These are phyloP conservation scores for Thraustochytrium sp. DNA, from an alignment of 352 stramenopile species.

Conservation along the genomic window DNA sequence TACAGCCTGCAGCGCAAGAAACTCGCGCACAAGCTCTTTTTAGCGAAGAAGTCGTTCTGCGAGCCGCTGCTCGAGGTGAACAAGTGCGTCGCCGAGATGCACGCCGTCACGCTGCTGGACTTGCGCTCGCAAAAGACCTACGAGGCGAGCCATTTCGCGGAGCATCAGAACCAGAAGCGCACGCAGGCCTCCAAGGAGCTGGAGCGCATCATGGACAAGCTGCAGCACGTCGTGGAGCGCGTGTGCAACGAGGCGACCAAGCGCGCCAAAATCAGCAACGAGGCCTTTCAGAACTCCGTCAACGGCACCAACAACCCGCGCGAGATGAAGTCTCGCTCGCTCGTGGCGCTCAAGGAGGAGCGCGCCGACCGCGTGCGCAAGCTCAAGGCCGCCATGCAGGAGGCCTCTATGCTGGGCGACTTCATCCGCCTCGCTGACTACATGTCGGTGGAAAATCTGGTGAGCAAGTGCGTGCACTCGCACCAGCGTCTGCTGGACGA, in stretches of 20 bases:
- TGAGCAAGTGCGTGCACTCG: constrained; percentile 70
- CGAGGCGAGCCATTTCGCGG: constrained; percentile 69
- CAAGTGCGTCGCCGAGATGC: constrained; percentile 71
- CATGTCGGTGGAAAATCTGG: constrained; percentile 79
- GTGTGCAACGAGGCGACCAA: constrained; percentile 81
- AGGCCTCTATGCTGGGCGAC: constrained; percentile 77
- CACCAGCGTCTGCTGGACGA: constrained; percentile 75
- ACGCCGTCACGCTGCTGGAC: constrained; percentile 71
- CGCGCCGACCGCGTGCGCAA: constrained; percentile 68
- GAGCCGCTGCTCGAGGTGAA: constrained; percentile 75
- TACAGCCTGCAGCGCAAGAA: constrained; percentile 79
- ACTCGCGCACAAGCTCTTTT: constrained; percentile 69
- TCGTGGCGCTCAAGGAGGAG: constrained; percentile 73
- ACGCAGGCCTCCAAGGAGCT: constrained; percentile 78
- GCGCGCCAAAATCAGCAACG: constrained; percentile 57
- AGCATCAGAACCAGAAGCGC: constrained; percentile 76
- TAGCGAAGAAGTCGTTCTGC: constrained; percentile 82
- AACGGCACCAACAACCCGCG: constrained; percentile 37
- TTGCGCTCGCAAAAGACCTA: constrained; percentile 77
- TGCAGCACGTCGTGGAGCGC: constrained; percentile 76
- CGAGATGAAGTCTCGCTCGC: background rate
- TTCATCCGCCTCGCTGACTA: constrained; percentile 89
- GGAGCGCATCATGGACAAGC: constrained; percentile 77
- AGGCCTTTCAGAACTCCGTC: constrained; percentile 47
- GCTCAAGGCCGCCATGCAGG: constrained; percentile 71